Evolutionary conservation across 192 early-diverging fungal genomes (phyloP).

Genomic region (Coemansia sp.): DNA sequence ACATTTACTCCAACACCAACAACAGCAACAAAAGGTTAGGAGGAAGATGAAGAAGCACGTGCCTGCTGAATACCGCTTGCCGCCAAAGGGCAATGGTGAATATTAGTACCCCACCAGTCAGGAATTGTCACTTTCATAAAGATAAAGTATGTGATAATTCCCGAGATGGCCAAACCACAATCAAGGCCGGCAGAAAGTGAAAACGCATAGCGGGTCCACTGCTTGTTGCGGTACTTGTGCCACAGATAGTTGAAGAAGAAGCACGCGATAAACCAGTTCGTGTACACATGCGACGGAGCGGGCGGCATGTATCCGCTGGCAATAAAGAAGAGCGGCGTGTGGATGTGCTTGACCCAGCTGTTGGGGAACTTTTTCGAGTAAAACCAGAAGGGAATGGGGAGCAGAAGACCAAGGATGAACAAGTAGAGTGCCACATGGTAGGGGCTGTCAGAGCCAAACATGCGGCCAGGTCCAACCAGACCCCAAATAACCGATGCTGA

Average conservation of each 20-base stretch:
- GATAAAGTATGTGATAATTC: constrained; percentile 48
- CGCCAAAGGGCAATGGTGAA: constrained; percentile 42
- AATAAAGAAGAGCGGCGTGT: constrained; percentile 68
- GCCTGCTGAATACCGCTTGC: constrained; percentile 10
- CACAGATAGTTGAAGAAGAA: constrained; percentile 73
- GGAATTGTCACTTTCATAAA: constrained; percentile 39
- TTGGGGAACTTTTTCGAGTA: constrained; percentile 62
- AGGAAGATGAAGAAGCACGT: background rate
- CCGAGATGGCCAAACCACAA: constrained; percentile 53
- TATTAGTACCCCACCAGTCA: constrained; percentile 51
- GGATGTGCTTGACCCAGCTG: constrained; percentile 62
- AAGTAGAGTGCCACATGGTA: constrained; percentile 57
- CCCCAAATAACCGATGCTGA: constrained; percentile 82
- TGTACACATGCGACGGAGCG: constrained; percentile 56
- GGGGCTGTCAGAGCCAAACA: constrained; percentile 63
- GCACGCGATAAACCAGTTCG: constrained; percentile 57
- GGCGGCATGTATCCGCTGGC: constrained; percentile 64
- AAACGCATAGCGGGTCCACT: constrained; percentile 66
- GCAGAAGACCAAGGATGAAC: constrained; percentile 63
- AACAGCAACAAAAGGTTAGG: background rate
- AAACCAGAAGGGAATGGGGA: constrained; percentile 73
- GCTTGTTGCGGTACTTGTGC: constrained; percentile 62
- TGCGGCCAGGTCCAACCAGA: constrained; percentile 67
- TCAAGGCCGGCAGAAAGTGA: constrained; percentile 60
- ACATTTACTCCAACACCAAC: too few species aligned